Evolutionary conservation across 371 early-diverging fungal genomes (phyloP), one percentile per base, ranked within the genome.

Genomic region (Syncephalastrum racemosum): DNA sequence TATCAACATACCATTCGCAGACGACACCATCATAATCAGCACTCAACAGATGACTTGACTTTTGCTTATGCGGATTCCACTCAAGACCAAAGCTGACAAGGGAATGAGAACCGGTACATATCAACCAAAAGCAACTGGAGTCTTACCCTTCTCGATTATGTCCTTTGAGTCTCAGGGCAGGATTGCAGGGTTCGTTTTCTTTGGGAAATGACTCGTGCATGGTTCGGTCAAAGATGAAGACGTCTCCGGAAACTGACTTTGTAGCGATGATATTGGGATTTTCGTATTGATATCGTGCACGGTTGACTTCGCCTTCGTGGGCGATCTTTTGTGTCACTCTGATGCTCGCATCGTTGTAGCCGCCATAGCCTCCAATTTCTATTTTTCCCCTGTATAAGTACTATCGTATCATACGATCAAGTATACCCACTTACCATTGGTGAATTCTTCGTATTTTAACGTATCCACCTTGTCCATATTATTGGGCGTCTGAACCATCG

Each of bases 181-280:
- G 99, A 43, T 71, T 77, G 71, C 89, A 90, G 19, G 81, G 71
- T n/a, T 82, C 82, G 62, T 87, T 78, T 39, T 81, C 73, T 42
- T 73, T 75, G 0, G 94, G 90, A 48, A 81, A 77, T 45, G 84
- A 83, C 44, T 90, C 82, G 71, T 95, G 95, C 53, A 87, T 87
- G 20, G 98, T 95, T 50, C 95, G 88, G 73, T 99, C 99, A 81
- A 96, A 99, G 41, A 99, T 80, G 63, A 88, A 91, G 44, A 99
- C 92, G 24, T 95, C 93, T 12, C 95, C 95, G 31, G 77, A 71
- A 31, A 90, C 88, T 22, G 96, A 90, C 67, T 95, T 90, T 5
- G 97, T 98, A 10, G 98, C 99, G 62, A 99, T 93, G 19, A 99
- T 79, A 68, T 95, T 87, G 12, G 91, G 90, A 63, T 97, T 92